These are phyloP conservation scores for Penicillium sp. DNA, from an alignment of 2,329 filamentous ascomycete species.

Conservation along the genomic window DNA sequence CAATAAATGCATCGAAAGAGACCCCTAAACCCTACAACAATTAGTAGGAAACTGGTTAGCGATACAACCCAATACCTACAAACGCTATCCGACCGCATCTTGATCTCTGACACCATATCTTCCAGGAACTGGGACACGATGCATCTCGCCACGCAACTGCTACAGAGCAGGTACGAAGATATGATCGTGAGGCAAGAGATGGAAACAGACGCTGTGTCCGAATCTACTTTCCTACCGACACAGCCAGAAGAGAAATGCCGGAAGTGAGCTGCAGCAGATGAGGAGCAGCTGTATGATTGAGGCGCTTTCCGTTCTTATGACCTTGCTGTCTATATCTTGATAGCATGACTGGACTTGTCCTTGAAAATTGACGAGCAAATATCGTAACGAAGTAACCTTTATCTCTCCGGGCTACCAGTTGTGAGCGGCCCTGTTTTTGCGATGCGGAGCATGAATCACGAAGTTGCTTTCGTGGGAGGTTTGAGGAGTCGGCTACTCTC, in stretches of 20 bases:
- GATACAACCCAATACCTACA: not conserved
- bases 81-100: not conserved
- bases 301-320: not conserved
- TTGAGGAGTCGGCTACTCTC: no score
- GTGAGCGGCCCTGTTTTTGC: no score
- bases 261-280: not conserved
- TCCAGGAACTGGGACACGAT: not conserved
- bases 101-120: not conserved
- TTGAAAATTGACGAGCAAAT: not conserved
- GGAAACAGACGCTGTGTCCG: not conserved
- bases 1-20: not conserved
- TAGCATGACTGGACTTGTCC: not conserved
- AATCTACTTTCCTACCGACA: not conserved
- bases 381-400: not conserved
- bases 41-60: not conserved
- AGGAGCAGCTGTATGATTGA: conserved; percentile 1
- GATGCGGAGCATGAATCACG: no score
- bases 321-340: not conserved
- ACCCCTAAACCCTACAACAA: not conserved
- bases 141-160: not conserved
- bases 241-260: not conserved
- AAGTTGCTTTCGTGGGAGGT: no score
- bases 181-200: not conserved
- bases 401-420: no score
- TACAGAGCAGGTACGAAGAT: conserved; percentile 3